Base-by-base conservation (phyloP, 2,329 filamentous ascomycete species). In the Triangularia verruculosa region DNA sequence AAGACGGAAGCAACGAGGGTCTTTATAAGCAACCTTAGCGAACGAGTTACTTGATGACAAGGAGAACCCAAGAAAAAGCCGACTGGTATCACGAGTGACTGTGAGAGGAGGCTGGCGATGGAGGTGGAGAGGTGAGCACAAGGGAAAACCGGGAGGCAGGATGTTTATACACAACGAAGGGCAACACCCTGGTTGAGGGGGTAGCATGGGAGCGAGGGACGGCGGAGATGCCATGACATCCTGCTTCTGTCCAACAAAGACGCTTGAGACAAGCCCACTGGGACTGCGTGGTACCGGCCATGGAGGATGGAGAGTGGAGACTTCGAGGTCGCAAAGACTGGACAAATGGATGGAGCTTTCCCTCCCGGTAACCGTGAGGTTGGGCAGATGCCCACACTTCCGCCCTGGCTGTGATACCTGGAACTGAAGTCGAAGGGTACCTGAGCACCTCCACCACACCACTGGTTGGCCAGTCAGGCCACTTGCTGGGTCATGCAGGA, bases 1-100 rank as follows among this genome's bases (percentile, higher is more conserved):
- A 58, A 64, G 59, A 61, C 53, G 63, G 15, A 63, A 25, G 61
- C 34, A 69, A 63, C 65, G 72, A 72, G 63, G 55, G 71, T 64
- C 61, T 68, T 64, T 68, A 69, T 43, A 59, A 59, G 68, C 71
- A 73, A 70, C 70, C 71, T 73, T 68, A 71, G 67, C 69, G 70
- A 74, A 70, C 61, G 71, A 70, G 67, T 68, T 70, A 70, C 69
- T 68, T 62, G 66, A 59, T 24, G 20, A 6, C 13, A 27, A 64
- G 55, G 61, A 57, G 58, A 54, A 63, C 57, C 62, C 59, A 61
- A 62, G 52, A 61, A 66, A 17, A 27, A 54, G 25, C 51, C 22
- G 51, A n/a, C 22, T 54, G 52, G 67, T 63, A 68, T 66, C 64
- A 66, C 69, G 66, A 66, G 66, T 62, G 56, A 65, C 65, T 65